Conservation (phyloP, 768 basidiomycete species). For the Suillus fuscotomentosus region DNA sequence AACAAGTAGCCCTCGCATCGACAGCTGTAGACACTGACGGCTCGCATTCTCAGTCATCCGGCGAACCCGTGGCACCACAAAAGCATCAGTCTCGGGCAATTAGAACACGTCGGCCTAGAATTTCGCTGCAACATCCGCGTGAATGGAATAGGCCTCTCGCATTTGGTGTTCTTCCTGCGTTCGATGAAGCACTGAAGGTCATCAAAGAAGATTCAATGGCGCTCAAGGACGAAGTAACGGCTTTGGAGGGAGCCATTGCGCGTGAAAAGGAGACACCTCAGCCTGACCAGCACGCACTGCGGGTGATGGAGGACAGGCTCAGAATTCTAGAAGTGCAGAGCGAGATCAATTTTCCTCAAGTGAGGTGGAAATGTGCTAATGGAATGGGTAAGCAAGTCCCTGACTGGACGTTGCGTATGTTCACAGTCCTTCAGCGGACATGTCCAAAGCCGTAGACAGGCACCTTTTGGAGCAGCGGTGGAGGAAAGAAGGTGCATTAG, state of each 20-base stretch:
- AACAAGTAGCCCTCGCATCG: constrained; percentile 12
- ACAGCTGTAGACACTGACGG: constrained; percentile 1
- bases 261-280: constrained; percentile 23
- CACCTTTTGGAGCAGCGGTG: constrained; percentile 81
- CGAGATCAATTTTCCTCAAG: constrained; percentile 79
- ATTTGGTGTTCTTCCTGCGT: constrained; percentile 67
- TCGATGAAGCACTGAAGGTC: constrained; percentile 79
- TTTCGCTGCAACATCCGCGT: constrained; percentile 50
- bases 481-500: constrained; percentile 81
- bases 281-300: constrained; percentile 37
- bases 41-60: not conserved
- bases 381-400: constrained; percentile 64
- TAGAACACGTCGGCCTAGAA: constrained; percentile 45
- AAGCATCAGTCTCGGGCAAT: constrained; percentile 15
- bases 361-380: constrained; percentile 75
- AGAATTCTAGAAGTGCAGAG: constrained; percentile 74
- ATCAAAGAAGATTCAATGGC: constrained; percentile 59
- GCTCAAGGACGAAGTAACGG: constrained; percentile 35
- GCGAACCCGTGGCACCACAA: not conserved
- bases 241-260: constrained; percentile 18
- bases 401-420: not conserved
- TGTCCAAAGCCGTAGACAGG: constrained; percentile 70
- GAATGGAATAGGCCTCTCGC: constrained; percentile 66
- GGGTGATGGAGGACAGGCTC: constrained; percentile 46
- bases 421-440: constrained; percentile 47